Evolutionary conservation across 2,329 filamentous ascomycete genomes (phyloP).

Genomic region (Penicillium sp.): DNA sequence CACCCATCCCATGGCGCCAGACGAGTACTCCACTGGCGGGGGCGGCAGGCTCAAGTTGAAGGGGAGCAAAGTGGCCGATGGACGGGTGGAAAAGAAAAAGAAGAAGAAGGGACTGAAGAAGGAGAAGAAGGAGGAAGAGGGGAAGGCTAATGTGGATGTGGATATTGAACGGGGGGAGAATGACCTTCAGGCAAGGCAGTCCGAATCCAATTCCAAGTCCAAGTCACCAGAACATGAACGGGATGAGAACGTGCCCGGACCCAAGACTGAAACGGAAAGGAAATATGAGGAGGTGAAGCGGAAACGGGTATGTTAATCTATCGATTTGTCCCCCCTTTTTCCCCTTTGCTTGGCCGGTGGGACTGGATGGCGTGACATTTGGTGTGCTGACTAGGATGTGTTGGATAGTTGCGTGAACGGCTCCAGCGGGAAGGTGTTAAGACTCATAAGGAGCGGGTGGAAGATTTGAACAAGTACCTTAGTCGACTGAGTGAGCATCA

Average conservation of each 20-base stretch:
- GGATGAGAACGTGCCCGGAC: constrained; percentile 11
- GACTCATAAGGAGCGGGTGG: constrained; percentile 95
- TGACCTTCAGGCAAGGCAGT: no score
- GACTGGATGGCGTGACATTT: constrained; percentile 5
- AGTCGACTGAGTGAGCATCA: constrained; percentile 94
- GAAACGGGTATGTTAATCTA: constrained; percentile 69
- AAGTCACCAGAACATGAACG: constrained; percentile 14
- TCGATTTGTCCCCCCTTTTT: not conserved
- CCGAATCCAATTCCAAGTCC: no score
- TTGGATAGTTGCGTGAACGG: constrained; percentile 73
- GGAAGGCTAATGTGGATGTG: constrained; percentile 4
- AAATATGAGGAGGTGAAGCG: constrained; percentile 78
- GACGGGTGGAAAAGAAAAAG: constrained; percentile 51
- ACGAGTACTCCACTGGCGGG: constrained; percentile 71
- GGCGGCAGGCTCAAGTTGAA: constrained; percentile 85
- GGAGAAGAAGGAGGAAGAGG: constrained; percentile 16
- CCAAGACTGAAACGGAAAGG: constrained; percentile 79
- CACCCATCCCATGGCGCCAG: constrained; percentile 37
- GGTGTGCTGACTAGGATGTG: constrained; percentile 7
- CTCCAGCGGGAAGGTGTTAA: constrained; percentile 85
- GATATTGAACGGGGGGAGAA: constrained; percentile 17
- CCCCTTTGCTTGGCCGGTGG: constrained; percentile 2
- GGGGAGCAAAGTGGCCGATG: constrained; percentile 66
- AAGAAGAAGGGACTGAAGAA: constrained; percentile 56
- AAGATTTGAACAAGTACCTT: constrained; percentile 92